Percentiles rank a stretch among this genome's conserved stretches.
Evolutionary conservation across 2,329 filamentous ascomycete genomes (phyloP).

Genomic region (Claviceps sp.): DNA sequence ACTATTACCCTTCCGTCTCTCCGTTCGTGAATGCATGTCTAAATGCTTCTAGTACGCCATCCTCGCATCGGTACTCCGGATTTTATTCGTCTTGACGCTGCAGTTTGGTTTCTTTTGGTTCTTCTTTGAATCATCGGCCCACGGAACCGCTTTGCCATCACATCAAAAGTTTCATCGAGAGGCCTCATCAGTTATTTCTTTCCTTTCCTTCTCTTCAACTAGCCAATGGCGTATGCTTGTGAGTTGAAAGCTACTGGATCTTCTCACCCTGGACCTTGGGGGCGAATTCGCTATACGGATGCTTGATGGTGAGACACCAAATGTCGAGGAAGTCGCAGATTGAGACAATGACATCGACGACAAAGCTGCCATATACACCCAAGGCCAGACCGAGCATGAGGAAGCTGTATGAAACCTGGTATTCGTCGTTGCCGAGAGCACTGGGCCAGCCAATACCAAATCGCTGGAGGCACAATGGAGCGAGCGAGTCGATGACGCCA

Average conservation of each 20-base stretch:
- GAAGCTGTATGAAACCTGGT: conserved; percentile 87
- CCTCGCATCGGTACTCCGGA: not conserved
- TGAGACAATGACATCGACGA: conserved; percentile 90
- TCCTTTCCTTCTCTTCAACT: not conserved
- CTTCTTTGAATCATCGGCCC: not conserved
- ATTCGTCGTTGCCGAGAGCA: conserved; percentile 60
- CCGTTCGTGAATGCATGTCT: not conserved
- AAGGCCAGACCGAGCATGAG: conserved; percentile 70
- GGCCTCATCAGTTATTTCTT: not conserved
- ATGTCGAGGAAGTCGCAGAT: conserved; percentile 98
- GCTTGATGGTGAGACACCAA: conserved; percentile 96
- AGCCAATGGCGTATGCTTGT: not conserved
- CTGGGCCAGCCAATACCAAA: conserved; percentile 62
- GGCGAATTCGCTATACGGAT: conserved; percentile 42
- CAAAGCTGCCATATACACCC: conserved; percentile 94
- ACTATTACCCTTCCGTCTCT: not conserved
- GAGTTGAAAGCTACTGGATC: conserved; percentile 14
- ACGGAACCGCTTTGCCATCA: not conserved
- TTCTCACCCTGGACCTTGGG: conserved; percentile 26
- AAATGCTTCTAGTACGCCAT: not conserved
- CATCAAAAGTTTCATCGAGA: not conserved
- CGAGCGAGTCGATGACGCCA: conserved; percentile 69
- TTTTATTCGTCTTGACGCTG: not conserved
- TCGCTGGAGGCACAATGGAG: conserved; percentile 48
- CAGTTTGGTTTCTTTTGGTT: not conserved